Percentiles rank a stretch among this genome's conserved stretches.
Evolutionary conservation across 192 early-diverging fungal genomes (phyloP).

Genomic region (Backusella circina): DNA sequence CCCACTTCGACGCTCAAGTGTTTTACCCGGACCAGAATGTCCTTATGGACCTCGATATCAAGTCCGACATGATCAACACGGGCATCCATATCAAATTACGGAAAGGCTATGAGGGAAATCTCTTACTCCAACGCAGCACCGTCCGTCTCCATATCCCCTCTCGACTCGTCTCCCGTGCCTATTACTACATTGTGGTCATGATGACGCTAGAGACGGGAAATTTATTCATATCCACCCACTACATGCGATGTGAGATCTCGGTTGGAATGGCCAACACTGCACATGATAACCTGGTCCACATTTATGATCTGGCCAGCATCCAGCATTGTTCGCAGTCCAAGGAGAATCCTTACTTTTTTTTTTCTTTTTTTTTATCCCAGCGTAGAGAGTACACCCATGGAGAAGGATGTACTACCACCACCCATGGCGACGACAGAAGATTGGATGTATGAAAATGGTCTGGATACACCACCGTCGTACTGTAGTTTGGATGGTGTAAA

Average conservation of each 20-base stretch:
- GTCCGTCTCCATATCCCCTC: constrained; percentile 21
- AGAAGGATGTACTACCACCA: neutral
- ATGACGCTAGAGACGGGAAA: constrained; percentile 14
- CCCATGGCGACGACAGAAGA: neutral
- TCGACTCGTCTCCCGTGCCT: constrained; percentile 26
- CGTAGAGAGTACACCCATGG: constrained; percentile 10
- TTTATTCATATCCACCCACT: constrained; percentile 23
- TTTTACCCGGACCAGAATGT: constrained; percentile 21
- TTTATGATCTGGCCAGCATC: constrained; percentile 9
- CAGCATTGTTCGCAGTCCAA: neutral
- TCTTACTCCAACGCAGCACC: constrained; percentile 14
- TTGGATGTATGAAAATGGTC: neutral
- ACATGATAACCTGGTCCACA: constrained; percentile 13
- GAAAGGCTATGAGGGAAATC: constrained; percentile 26
- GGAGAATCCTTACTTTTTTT: constrained; percentile 14
- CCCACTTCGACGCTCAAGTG: constrained; percentile 12
- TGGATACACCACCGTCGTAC: constrained; percentile 7
- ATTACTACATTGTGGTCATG: constrained; percentile 20
- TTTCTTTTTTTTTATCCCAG: constrained; percentile 21
- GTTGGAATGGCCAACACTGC: constrained; percentile 21
- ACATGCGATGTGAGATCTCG: constrained; percentile 12
- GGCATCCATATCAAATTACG: constrained; percentile 9
- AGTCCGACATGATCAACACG: neutral
- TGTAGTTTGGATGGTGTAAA: neutral
- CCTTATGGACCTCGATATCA: neutral